A percentile compares a stretch with the other conserved stretches of the same genome.
phyloP scores from a whole-genome alignment of 2,329 filamentous ascomycete species.

The Penicillium thymicola region DNA sequence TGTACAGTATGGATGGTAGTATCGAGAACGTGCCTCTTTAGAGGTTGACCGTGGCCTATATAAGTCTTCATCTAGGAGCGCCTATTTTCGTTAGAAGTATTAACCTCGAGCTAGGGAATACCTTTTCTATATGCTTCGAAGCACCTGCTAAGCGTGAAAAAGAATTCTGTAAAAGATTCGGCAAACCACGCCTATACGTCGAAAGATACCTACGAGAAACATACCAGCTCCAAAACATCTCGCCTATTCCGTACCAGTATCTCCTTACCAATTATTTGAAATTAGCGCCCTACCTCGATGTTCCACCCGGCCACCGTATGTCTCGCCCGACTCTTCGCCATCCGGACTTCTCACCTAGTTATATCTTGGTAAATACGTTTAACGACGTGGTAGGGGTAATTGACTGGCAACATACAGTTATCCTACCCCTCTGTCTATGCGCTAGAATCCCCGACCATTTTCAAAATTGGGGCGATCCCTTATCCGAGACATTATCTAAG shows the following conservation, averaged over 20 bases:
- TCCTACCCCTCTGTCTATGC: constrained; percentile 30
- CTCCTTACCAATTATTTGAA: constrained; percentile 17
- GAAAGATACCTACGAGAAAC: constrained; percentile 22
- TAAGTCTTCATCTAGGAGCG: constrained; percentile 5
- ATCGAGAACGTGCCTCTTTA: constrained; percentile 18
- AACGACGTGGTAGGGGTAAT: constrained; percentile 29
- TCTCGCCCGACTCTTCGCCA: constrained; percentile 25
- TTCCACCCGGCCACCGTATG: constrained; percentile 16
- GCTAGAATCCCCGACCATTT: constrained; percentile 33
- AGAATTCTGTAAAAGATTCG: constrained; percentile 21
- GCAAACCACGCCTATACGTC: constrained; percentile 22
- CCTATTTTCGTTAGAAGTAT: neutral
- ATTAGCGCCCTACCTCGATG: constrained; percentile 16
- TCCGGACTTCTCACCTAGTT: constrained; percentile 29
- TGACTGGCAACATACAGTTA: constrained; percentile 31
- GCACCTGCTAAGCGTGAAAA: constrained; percentile 26
- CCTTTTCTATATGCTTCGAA: constrained; percentile 14
- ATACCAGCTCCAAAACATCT: constrained; percentile 13
- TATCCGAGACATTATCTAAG: constrained; percentile 25
- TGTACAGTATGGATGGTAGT: constrained; percentile 26
- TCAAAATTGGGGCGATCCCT: constrained; percentile 34
- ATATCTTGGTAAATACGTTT: constrained; percentile 29
- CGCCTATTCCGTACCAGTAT: constrained; percentile 13
- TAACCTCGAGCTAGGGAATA: constrained; percentile 10
- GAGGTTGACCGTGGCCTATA: constrained; percentile 26